These are phyloP conservation scores for Ustilago shanxiensis DNA, from an alignment of 1,284 basidiomycete genomes.

Conservation along the genomic window DNA sequence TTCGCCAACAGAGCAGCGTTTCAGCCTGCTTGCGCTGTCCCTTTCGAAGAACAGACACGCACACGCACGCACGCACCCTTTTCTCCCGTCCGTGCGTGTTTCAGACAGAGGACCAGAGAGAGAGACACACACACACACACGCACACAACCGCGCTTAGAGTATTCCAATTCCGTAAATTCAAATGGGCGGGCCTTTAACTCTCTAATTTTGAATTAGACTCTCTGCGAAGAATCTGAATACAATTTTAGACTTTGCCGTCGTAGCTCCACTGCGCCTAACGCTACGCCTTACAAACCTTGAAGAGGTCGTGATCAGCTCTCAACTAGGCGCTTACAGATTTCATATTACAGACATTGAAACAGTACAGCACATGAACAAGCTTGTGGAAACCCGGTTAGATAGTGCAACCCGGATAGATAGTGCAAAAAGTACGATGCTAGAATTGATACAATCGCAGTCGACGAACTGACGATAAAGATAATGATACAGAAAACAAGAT, in stretches of 20 bases:
- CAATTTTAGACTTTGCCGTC: not conserved
- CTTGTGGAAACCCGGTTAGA: too few species aligned
- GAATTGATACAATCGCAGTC: conserved; percentile 19
- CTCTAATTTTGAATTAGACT: not conserved
- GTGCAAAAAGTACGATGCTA: conserved; percentile 1
- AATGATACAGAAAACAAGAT: conserved; percentile 15
- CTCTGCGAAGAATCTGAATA: not conserved
- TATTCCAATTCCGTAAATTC: not conserved
- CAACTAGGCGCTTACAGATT: not conserved
- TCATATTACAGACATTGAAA: not conserved
- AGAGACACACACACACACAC: conserved; percentile 3
- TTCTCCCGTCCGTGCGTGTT: conserved; percentile 43
- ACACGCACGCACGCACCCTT: conserved; percentile 14
- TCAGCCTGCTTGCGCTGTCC: conserved; percentile 7
- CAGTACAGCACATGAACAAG: too few species aligned
- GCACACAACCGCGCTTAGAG: conserved; percentile 6
- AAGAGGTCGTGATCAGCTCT: too few species aligned
- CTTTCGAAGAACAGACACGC: conserved; percentile 12
- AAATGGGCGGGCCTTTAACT: not conserved
- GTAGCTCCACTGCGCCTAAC: not conserved
- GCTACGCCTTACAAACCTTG: not conserved
- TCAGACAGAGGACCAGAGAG: conserved; percentile 7
- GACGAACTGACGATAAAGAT: not conserved
- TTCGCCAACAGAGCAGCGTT: not conserved
- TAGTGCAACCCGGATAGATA: too few species aligned